phyloP scores from a whole-genome alignment of 2,329 filamentous ascomycete genomes.

The Aspergillus fijiensis region DNA sequence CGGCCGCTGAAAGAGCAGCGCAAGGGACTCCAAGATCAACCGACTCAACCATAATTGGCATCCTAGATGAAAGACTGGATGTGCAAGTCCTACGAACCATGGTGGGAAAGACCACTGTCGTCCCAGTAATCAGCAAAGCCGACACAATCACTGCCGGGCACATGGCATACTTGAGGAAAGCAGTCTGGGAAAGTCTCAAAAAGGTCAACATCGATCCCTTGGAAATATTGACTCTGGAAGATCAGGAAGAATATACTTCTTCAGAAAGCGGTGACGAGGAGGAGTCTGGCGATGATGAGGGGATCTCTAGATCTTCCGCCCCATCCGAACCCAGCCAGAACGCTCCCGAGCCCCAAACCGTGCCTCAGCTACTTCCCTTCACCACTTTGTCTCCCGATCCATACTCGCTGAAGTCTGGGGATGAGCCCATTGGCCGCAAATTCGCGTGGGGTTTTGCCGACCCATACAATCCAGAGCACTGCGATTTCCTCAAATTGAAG shows the following conservation, averaged over 20 bases:
- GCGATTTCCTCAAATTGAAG: constrained; percentile 87
- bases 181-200: constrained; percentile 85
- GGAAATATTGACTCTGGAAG: constrained; percentile 79
- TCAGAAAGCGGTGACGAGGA: constrained; percentile 49
- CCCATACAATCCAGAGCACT: constrained; percentile 86
- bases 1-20: constrained; percentile 59
- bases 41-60: constrained; percentile 54
- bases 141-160: constrained; percentile 95
- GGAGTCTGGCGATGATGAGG: constrained; percentile 17
- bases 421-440: constrained; percentile 67
- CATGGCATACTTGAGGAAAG: constrained; percentile 87
- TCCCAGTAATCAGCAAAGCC: constrained; percentile 93
- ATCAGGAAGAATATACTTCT: constrained; percentile 64
- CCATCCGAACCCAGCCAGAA: constrained; percentile 39
- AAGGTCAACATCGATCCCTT: constrained; percentile 83
- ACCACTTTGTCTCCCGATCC: constrained; percentile 92
- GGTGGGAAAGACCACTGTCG: constrained; percentile 89
- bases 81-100: constrained; percentile 84
- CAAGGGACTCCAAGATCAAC: constrained; percentile 54
- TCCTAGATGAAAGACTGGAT: constrained; percentile 84
- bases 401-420: constrained; percentile 61
- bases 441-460: constrained; percentile 98
- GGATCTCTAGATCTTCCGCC: constrained; percentile 24
- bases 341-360: constrained; percentile 45
- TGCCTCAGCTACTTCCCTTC: constrained; percentile 73